Base-by-base conservation (phyloP, 2,329 filamentous ascomycete genomes). In the Botrytis porri region DNA sequence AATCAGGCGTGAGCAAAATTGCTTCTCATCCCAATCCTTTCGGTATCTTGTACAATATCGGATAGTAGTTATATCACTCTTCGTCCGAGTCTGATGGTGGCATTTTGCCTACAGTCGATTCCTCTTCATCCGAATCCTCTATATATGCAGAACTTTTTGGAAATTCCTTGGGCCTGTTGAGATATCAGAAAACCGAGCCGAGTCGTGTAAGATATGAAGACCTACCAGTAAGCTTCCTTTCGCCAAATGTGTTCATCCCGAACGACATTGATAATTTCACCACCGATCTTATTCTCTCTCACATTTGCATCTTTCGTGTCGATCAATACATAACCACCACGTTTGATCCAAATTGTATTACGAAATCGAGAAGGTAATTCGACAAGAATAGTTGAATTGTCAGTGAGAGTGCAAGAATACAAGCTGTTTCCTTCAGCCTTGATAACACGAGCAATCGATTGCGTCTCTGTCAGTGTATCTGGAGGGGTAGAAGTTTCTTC, bases 201-300 rank as follows among this genome's bases (percentile, higher is more conserved):
- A 39, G 54, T 43, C 35, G 37, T 20, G 48, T 25, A 32, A 18
- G 39, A 64, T 22, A 29, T 9, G 29, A 59, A 43, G n/a, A 32
- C 72, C 72, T 74, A 95, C 96, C 96, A 98, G 81, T 95, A 99
- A 16, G 85, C 79, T 84, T 92, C 90, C 83, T 97, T 97, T 79
- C 94, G 89, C 96, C 96, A 99, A 61, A 87, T 86, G 83, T 93
- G 97, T 84, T 98, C 95, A 79, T 98, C 94, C 54, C 93, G 87
- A 54, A 98, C 94, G 51, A 98, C 89, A 80, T 98, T 98, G 77
- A 97, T 87, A 78, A 99, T 98, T 82, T 97, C 93, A 22, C 95
- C 96, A 70, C 88, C 87, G 20, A 97, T 88, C 81, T 94, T 94
- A 78, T 94, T 94, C 62, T 92, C 90, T 69, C 90, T 84, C 37